Percentiles rank a stretch among this genome's conserved stretches.
Evolutionary conservation across 805 yeast species (phyloP).

Genomic region (Metschnikowia sp.): DNA sequence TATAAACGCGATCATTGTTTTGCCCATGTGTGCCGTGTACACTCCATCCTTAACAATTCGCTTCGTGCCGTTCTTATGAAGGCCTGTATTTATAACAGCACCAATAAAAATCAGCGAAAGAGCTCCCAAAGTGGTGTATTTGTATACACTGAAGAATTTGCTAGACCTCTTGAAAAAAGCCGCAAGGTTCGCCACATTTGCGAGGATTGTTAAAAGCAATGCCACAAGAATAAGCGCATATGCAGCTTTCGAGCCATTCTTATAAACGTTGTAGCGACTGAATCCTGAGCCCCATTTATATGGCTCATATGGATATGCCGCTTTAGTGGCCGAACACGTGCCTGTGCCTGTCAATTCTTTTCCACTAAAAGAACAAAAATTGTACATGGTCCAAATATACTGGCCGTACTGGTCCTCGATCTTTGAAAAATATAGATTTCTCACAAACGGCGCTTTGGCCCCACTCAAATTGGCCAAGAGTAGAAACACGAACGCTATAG

Average conservation of each 20-base stretch:
- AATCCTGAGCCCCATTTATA: slow-evolving; percentile 13
- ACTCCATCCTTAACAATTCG: slow-evolving; percentile 8
- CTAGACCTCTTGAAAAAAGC: slow-evolving; percentile 5
- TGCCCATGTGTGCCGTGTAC: slow-evolving; percentile 10
- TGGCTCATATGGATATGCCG: slow-evolving; percentile 13
- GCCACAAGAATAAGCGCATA: slow-evolving; percentile 8
- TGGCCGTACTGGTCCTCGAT: slow-evolving; percentile 8
- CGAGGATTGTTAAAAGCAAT: slow-evolving; percentile 4
- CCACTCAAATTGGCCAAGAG: slow-evolving; percentile 15
- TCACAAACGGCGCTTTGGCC: slow-evolving; percentile 11
- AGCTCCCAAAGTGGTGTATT: slow-evolving; percentile 3
- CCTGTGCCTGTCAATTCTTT: slow-evolving; percentile 9
- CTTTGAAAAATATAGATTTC: slow-evolving; percentile 11
- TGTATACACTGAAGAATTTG: slow-evolving; percentile 4
- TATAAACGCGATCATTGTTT: slow-evolving; percentile 11
- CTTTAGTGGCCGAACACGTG: slow-evolving; percentile 8
- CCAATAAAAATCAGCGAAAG: slow-evolving; percentile 9
- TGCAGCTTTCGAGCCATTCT: slow-evolving; percentile 10
- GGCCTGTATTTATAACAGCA: slow-evolving; percentile 8
- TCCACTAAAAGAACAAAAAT: slow-evolving; percentile 9
- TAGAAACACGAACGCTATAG: slow-evolving; percentile 13
- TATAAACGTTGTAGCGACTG: neutral
- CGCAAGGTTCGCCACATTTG: slow-evolving; percentile 2
- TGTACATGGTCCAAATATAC: slow-evolving; percentile 13
- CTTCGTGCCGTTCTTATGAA: slow-evolving; percentile 8